Evolutionary conservation across 164 flowering plant genomes (phyloP).

Genomic region (Brasenia schreberi): DNA sequence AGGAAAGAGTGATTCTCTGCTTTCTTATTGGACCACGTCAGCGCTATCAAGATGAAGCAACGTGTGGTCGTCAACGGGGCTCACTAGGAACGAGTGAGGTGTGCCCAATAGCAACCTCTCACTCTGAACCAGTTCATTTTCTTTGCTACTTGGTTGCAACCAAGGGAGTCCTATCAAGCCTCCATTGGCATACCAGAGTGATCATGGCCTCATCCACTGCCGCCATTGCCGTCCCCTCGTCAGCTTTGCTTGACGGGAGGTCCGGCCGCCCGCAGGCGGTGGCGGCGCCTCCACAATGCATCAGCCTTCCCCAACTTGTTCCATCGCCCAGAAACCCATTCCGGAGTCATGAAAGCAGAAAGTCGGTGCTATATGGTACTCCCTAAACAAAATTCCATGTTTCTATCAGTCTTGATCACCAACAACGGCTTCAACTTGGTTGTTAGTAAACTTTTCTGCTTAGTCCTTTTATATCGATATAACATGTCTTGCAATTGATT

Average conservation of each 20-base stretch:
- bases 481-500: too few relatives aligned
- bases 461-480: too few relatives aligned
- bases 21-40: neutral
- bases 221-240: constrained; percentile 13
- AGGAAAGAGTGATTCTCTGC: too few relatives aligned
- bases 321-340: constrained; percentile 24
- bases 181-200: neutral
- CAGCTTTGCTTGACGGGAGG: constrained; percentile 27
- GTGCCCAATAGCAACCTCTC: neutral
- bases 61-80: neutral
- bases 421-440: too few relatives aligned
- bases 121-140: neutral
- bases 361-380: constrained; percentile 17
- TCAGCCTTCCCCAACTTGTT: constrained; percentile 31
- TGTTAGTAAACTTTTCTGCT: too few relatives aligned
- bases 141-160: neutral
- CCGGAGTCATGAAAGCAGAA: constrained; percentile 4
- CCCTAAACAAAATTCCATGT: neutral
- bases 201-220: constrained; percentile 2
- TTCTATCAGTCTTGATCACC: too few relatives aligned
- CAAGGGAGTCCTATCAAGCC: neutral
- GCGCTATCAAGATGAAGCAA: neutral
- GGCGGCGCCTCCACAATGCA: constrained; percentile 33
- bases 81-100: neutral
- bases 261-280: constrained; percentile 34